These are phyloP conservation scores for Hortaea werneckii DNA, from an alignment of 2,329 filamentous ascomycete genomes.

Conservation along the genomic window DNA sequence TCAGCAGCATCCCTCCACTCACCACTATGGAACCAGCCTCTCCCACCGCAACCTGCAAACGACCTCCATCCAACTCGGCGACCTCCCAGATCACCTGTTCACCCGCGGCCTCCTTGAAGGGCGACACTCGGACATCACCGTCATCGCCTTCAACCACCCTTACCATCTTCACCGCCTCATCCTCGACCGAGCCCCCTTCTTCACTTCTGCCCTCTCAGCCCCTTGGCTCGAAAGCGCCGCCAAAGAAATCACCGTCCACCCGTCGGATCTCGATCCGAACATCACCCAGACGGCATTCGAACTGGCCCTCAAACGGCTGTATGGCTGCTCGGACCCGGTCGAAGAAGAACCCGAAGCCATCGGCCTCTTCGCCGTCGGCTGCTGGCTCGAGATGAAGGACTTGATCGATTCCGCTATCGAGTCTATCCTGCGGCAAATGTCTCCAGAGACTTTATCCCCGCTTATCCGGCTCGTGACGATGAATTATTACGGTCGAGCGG, in stretches of 20 bases:
- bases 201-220: slow-evolving; percentile 43
- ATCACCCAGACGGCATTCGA: slow-evolving; percentile 46
- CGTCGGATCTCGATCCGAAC: slow-evolving; percentile 43
- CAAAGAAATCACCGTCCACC: slow-evolving; percentile 42
- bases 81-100: slow-evolving; percentile 42
- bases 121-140: slow-evolving; percentile 44
- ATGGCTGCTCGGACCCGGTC: slow-evolving; percentile 38
- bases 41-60: slow-evolving; percentile 13
- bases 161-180: slow-evolving; percentile 46
- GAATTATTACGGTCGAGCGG: slow-evolving; percentile 47
- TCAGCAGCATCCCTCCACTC: slow-evolving; percentile 8
- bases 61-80: slow-evolving; percentile 12
- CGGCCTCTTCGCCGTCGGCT: slow-evolving; percentile 45
- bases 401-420: slow-evolving; percentile 44
- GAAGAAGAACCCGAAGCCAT: slow-evolving; percentile 45
- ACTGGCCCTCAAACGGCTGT: slow-evolving; percentile 44
- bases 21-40: not conserved
- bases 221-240: slow-evolving; percentile 45
- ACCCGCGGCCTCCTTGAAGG: slow-evolving; percentile 42
- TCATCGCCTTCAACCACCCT: slow-evolving; percentile 42
- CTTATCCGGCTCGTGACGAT: slow-evolving; percentile 44
- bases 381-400: slow-evolving; percentile 50
- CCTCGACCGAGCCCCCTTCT: slow-evolving; percentile 47
- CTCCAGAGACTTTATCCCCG: slow-evolving; percentile 36
- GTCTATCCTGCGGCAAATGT: slow-evolving; percentile 46